phyloP scores from a whole-genome alignment of 108 stramenopile species.

The Cyclotella kingstonii region DNA sequence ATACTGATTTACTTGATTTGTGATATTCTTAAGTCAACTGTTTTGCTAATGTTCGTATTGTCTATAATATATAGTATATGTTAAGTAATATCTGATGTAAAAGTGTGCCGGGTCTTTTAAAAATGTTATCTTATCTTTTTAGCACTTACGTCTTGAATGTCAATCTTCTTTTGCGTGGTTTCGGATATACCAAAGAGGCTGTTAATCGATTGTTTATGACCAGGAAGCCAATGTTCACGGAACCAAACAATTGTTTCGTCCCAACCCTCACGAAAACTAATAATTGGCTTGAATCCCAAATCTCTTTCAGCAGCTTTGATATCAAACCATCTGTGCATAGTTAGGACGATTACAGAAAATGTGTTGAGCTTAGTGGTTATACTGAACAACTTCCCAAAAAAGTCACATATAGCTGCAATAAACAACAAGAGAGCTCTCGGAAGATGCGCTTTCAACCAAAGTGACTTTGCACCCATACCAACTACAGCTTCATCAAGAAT shows the following conservation, averaged over 20 bases:
- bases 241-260: constrained; percentile 90
- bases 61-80: too few relatives aligned
- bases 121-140: constrained; percentile 24
- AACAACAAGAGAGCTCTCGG: constrained; percentile 75
- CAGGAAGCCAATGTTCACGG: constrained; percentile 89
- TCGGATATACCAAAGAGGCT: constrained; percentile 33
- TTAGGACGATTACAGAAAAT: constrained; percentile 92
- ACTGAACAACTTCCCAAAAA: constrained; percentile 60
- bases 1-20: too few relatives aligned
- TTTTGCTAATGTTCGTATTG: too few relatives aligned
- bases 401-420: constrained; percentile 79
- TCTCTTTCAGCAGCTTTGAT: constrained; percentile 86
- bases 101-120: not conserved
- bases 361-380: constrained; percentile 86
- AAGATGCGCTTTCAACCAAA: constrained; percentile 80
- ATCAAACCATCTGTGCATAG: constrained; percentile 93
- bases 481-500: constrained; percentile 84
- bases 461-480: constrained; percentile 88
- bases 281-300: constrained; percentile 88
- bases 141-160: constrained; percentile 45
- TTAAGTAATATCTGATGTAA: too few relatives aligned
- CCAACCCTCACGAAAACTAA: constrained; percentile 91
- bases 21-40: too few relatives aligned
- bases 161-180: constrained; percentile 44
- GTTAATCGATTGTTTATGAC: constrained; percentile 12